A percentile compares a stretch with the other conserved stretches of the same genome.
These are phyloP conservation scores for Xylaria sp. DNA, from an alignment of 2,329 filamentous ascomycete species.

Conservation along the genomic window DNA sequence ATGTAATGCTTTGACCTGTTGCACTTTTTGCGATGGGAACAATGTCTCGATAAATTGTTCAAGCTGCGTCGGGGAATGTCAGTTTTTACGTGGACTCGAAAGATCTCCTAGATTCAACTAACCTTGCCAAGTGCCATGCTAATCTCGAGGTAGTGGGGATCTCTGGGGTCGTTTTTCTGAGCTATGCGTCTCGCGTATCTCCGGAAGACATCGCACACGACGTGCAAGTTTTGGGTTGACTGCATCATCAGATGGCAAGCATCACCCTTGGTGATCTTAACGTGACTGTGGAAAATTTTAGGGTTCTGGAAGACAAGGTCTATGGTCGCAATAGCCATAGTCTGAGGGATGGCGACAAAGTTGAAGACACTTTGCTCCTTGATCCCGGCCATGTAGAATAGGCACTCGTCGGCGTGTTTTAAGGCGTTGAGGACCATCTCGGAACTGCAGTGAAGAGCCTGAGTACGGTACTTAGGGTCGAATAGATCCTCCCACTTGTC, in stretches of 20 bases:
- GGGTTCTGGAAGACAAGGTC: constrained; percentile 94
- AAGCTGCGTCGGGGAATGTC: constrained; percentile 64
- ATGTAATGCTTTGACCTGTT: constrained; percentile 61
- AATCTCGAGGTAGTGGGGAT: constrained; percentile 92
- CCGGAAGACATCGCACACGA: constrained; percentile 85
- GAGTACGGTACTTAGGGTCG: constrained; percentile 78
- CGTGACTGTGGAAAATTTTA: constrained; percentile 82
- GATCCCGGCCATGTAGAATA: constrained; percentile 97
- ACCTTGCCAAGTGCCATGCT: constrained; percentile 91
- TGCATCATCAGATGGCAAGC: constrained; percentile 92
- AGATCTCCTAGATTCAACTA: constrained; percentile 35
- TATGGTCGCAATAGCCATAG: constrained; percentile 96
- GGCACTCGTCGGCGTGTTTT: constrained; percentile 86
- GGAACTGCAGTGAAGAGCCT: constrained; percentile 85
- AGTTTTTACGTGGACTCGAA: constrained; percentile 4
- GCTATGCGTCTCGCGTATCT: constrained; percentile 83
- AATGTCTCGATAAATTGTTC: constrained; percentile 96
- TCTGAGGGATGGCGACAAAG: constrained; percentile 95
- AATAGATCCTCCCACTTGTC: constrained; percentile 91
- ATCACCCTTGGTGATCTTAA: constrained; percentile 97
- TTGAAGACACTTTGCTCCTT: constrained; percentile 98
- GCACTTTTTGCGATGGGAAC: constrained; percentile 85
- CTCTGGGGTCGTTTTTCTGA: constrained; percentile 91
- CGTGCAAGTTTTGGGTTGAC: constrained; percentile 87
- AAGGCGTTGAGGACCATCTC: constrained; percentile 95